Evolutionary conservation across 441 rosid genomes (phyloP).

Genomic region (Breynia disticha): DNA sequence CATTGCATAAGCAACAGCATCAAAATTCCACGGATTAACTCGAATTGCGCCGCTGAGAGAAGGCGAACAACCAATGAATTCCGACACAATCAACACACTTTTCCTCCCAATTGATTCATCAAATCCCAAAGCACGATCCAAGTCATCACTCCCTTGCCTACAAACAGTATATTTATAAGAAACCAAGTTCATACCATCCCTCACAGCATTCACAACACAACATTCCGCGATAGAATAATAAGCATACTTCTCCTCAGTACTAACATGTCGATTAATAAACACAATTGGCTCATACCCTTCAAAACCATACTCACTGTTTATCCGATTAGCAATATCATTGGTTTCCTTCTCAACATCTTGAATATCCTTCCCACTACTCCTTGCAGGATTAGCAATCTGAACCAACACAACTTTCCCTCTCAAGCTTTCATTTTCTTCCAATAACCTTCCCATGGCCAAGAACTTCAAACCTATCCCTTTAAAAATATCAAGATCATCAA

Average conservation of each 20-base stretch:
- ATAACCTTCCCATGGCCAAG: constrained; percentile 50
- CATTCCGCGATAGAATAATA: constrained; percentile 65
- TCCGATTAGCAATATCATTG: constrained; percentile 26
- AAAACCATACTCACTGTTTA: constrained; percentile 38
- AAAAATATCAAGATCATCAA: constrained; percentile 71
- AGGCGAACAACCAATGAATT: constrained; percentile 83
- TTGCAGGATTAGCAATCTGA: constrained; percentile 77
- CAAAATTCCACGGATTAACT: constrained; percentile 75
- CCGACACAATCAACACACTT: constrained; percentile 73
- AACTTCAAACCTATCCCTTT: constrained; percentile 72
- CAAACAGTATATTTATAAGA: constrained; percentile 69
- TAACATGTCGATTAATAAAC: constrained; percentile 41
- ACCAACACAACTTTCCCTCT: constrained; percentile 55
- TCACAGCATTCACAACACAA: constrained; percentile 66
- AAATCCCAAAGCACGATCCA: constrained; percentile 42
- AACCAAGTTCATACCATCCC: constrained; percentile 89
- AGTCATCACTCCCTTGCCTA: constrained; percentile 58
- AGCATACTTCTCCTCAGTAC: constrained; percentile 55
- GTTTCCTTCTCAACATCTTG: constrained; percentile 44
- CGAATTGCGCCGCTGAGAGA: constrained; percentile 84
- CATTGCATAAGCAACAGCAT: constrained; percentile 55
- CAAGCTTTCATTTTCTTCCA: constrained; percentile 35
- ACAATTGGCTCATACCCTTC: constrained; percentile 62
- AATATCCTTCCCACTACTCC: constrained; percentile 67
- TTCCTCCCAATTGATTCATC: constrained; percentile 29